Conservation (phyloP, 2,329 filamentous ascomycete species). For the Trichoderma harzianum region DNA sequence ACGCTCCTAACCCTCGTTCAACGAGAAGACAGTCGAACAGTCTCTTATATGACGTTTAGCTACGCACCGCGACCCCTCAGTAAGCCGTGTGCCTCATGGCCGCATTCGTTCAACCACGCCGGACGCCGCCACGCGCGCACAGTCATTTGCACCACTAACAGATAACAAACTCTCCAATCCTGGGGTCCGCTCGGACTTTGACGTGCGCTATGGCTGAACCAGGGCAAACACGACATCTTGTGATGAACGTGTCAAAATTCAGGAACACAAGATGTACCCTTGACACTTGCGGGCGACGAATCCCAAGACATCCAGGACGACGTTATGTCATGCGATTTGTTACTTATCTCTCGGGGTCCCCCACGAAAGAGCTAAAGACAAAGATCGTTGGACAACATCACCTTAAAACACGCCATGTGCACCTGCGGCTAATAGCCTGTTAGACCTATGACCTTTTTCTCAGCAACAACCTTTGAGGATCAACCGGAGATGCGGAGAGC, state of each 20-base stretch:
- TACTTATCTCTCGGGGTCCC: neutral
- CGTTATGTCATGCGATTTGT: conserved; percentile 12
- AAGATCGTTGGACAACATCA: neutral
- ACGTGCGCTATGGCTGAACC: neutral
- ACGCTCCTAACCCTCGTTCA: neutral
- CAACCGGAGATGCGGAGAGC: conserved; percentile 6
- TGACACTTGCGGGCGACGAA: neutral
- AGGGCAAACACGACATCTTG: neutral
- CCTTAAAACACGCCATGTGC: neutral
- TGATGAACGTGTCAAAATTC: neutral
- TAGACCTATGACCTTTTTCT: neutral
- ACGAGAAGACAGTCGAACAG: neutral
- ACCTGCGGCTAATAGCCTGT: neutral
- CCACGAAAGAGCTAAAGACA: neutral
- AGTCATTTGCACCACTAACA: conserved; percentile 7
- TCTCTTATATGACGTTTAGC: conserved; percentile 5
- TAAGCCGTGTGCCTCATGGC: neutral
- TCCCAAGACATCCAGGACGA: neutral
- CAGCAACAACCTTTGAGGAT: neutral
- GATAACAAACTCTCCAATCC: neutral
- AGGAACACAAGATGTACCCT: neutral
- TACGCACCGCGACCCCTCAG: conserved; percentile 3
- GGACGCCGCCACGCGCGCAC: conserved; percentile 1
- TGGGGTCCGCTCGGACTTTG: neutral
- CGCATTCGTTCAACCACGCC: neutral